phyloP scores from a whole-genome alignment of 805 yeast genomes.

The Ogataea nonfermentans region DNA sequence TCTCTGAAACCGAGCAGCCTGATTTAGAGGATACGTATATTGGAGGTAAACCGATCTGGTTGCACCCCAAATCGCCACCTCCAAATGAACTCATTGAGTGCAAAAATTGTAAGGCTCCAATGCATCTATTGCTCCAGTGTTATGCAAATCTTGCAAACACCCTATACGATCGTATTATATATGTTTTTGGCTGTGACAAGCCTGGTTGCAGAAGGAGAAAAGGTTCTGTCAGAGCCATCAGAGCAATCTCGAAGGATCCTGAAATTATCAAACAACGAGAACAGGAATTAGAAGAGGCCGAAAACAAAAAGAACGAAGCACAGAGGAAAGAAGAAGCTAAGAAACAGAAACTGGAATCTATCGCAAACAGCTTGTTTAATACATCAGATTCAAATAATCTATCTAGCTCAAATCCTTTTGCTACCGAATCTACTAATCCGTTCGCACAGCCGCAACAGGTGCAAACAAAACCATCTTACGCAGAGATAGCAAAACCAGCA shows the following conservation, averaged over 20 bases:
- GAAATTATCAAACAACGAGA: slow-evolving; percentile 40
- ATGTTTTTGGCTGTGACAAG: slow-evolving; percentile 72
- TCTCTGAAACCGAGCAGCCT: slow-evolving; percentile 45
- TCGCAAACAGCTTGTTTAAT: slow-evolving; percentile 44
- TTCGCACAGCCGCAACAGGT: slow-evolving; percentile 6
- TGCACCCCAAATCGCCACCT: slow-evolving; percentile 60
- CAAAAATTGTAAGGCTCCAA: slow-evolving; percentile 55
- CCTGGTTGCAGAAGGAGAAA: slow-evolving; percentile 62
- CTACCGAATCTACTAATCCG: slow-evolving; percentile 14
- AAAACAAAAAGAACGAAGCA: slow-evolving; percentile 41
- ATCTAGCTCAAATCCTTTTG: slow-evolving; percentile 25
- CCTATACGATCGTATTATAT: slow-evolving; percentile 76
- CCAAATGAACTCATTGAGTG: slow-evolving; percentile 54
- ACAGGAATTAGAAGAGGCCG: slow-evolving; percentile 39
- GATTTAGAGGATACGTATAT: slow-evolving; percentile 67
- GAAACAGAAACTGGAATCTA: slow-evolving; percentile 39
- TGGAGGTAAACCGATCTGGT: slow-evolving; percentile 79
- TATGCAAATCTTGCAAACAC: slow-evolving; percentile 73
- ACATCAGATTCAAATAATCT: slow-evolving; percentile 9
- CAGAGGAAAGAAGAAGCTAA: slow-evolving; percentile 42
- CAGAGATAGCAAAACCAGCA: slow-evolving; percentile 18
- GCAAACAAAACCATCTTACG: slow-evolving; percentile 19
- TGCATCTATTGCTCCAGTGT: slow-evolving; percentile 76
- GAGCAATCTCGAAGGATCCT: slow-evolving; percentile 71
- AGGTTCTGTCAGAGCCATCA: slow-evolving; percentile 71